Percentiles rank a stretch among this genome's conserved stretches.
Conservation (phyloP, 441 rosid genomes). For the Pelargonium fulgidum region DNA sequence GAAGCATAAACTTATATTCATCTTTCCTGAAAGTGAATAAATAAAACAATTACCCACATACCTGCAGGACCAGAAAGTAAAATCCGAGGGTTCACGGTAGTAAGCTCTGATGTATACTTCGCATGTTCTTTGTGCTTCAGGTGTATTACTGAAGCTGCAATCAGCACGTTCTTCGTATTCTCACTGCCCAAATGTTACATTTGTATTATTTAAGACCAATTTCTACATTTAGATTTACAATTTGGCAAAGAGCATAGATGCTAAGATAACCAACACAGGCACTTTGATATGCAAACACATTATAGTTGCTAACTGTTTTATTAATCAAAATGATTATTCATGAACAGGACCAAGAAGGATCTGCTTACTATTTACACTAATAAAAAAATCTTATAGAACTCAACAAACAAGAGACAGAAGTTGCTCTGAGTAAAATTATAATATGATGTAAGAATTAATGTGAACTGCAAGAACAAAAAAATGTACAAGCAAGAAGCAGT, state of each 20-base stretch:
- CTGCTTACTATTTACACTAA: neutral
- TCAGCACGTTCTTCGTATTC: slow-evolving; percentile 78
- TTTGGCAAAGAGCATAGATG: neutral
- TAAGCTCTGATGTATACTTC: slow-evolving; percentile 65
- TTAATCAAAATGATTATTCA: neutral
- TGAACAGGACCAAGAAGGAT: neutral
- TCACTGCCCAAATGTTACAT: slow-evolving; percentile 35
- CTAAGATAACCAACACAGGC: neutral
- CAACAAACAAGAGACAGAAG: slow-evolving; percentile 2
- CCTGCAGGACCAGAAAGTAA: slow-evolving; percentile 97
- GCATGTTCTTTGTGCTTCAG: slow-evolving; percentile 70
- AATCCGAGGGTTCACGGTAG: slow-evolving; percentile 77
- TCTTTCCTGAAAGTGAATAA: neutral
- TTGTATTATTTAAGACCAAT: neutral
- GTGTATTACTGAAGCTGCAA: slow-evolving; percentile 66
- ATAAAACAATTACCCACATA: slow-evolving; percentile 18
- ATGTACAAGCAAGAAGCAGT: neutral
- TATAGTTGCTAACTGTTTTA: neutral
- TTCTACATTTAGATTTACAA: neutral
- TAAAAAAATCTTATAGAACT: neutral
- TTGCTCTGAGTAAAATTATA: neutral
- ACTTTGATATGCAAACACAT: neutral
- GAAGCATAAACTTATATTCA: slow-evolving; percentile 2
- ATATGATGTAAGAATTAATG: neutral
- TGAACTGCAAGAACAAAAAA: neutral